Conservation (phyloP, 345 rosid genomes). For the Sonneratia alba region DNA sequence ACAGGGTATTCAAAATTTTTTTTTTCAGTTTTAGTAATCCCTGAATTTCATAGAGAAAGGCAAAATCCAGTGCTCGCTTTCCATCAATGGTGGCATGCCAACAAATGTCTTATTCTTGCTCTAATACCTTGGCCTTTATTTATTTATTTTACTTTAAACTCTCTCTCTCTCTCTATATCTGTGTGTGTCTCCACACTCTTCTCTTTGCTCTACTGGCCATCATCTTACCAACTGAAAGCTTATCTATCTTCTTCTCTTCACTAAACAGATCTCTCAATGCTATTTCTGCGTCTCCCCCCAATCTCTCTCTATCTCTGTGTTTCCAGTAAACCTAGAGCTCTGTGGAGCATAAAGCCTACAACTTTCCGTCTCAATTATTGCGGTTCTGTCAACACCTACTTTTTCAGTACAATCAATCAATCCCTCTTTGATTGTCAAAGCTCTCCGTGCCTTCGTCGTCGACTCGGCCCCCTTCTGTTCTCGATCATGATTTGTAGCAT, state of each 20-base stretch:
- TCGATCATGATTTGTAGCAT: not conserved
- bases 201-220: not conserved
- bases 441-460: not conserved
- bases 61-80: not conserved
- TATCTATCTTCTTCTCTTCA: slow-evolving; percentile 1
- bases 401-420: not conserved
- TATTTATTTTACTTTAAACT: no score
- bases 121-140: no score
- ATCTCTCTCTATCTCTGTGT: not conserved
- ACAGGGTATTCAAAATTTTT: no score
- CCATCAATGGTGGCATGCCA: not conserved
- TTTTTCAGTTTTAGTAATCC: not conserved
- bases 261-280: not conserved
- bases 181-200: not conserved
- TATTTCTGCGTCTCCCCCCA: not conserved
- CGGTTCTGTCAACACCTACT: not conserved
- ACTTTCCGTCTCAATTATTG: slow-evolving; percentile 4
- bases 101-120: slow-evolving; percentile 2
- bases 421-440: not conserved
- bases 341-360: not conserved
- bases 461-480: not conserved
- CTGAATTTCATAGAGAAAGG: not conserved
- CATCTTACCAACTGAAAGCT: slow-evolving; percentile 5
- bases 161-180: not conserved
- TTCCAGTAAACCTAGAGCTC: not conserved